These are phyloP conservation scores for Lasiodiplodia theobromae DNA, from an alignment of 2,329 filamentous ascomycete genomes.

Conservation along the genomic window DNA sequence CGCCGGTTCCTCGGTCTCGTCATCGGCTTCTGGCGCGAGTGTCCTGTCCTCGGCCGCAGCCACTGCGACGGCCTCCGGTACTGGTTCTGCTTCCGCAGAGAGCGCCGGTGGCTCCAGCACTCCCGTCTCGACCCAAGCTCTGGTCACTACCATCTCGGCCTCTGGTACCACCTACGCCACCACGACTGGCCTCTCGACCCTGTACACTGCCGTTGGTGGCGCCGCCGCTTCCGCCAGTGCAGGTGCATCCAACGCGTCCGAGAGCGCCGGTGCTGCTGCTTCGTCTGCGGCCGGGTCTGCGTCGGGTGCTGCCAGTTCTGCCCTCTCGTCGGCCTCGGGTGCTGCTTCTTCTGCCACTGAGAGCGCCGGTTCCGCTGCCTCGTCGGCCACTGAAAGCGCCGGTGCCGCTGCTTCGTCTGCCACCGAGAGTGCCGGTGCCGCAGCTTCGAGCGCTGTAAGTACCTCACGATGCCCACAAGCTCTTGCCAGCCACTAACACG, in stretches of 20 bases:
- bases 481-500: background rate
- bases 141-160: constrained; percentile 23
- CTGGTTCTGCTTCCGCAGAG: constrained; percentile 11
- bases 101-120: constrained; percentile 23
- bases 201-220: constrained; percentile 11
- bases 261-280: constrained; percentile 18
- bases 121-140: constrained; percentile 25
- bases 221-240: constrained; percentile 34
- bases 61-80: constrained; percentile 9
- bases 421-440: constrained; percentile 7
- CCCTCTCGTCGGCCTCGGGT: constrained; percentile 2
- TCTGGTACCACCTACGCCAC: constrained; percentile 35
- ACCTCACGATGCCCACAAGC: background rate
- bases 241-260: constrained; percentile 21
- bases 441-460: constrained; percentile 30
- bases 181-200: constrained; percentile 35
- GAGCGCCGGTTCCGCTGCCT: background rate
- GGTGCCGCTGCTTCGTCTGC: constrained; percentile 28
- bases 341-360: constrained; percentile 28
- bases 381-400: constrained; percentile 2
- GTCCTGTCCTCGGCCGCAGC: constrained; percentile 1
- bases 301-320: constrained; percentile 19
- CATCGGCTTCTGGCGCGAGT: background rate
- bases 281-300: constrained; percentile 28
- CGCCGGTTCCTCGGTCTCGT: constrained; percentile 31